Conservation (phyloP, 108 stramenopile species). For the Nitzschia inconspicua region DNA sequence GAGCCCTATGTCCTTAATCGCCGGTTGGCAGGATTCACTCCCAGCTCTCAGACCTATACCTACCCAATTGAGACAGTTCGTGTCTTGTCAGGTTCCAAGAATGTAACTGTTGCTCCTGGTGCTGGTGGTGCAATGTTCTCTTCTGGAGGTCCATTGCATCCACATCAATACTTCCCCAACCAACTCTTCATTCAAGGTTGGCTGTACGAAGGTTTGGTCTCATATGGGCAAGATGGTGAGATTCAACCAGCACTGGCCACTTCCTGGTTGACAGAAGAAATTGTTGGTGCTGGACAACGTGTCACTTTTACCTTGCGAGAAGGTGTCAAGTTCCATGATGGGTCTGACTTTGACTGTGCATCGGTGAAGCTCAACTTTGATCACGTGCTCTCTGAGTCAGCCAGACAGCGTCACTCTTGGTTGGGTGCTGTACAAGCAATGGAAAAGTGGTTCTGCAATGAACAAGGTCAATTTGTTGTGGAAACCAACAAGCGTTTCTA, state of each 20-base stretch:
- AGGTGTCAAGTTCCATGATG: conserved; percentile 63
- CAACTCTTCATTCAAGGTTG: conserved; percentile 46
- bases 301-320: conserved; percentile 52
- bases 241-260: conserved; percentile 49
- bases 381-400: conserved; percentile 53
- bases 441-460: no score
- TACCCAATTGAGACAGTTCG: conserved; percentile 32
- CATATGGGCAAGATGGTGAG: conserved; percentile 54
- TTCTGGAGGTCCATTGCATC: conserved; percentile 45
- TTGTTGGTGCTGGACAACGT: conserved; percentile 30
- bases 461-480: no score
- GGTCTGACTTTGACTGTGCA: conserved; percentile 43
- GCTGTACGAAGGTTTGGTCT: conserved; percentile 68
- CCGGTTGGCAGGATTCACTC: conserved; percentile 44
- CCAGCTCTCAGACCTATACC: conserved; percentile 33
- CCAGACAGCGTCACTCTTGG: conserved; percentile 38
- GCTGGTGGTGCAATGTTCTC: conserved; percentile 41
- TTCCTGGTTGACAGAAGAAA: conserved; percentile 33
- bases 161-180: conserved; percentile 61
- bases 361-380: conserved; percentile 67
- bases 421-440: conserved; percentile 46
- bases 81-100: conserved; percentile 32
- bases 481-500: no score
- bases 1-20: conserved; percentile 58
- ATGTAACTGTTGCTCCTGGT: conserved; percentile 48